Evolutionary conservation across 2,329 filamentous ascomycete genomes (phyloP), one percentile per base, ranked within the genome.

Genomic region (Thielaviopsis cerberus): DNA sequence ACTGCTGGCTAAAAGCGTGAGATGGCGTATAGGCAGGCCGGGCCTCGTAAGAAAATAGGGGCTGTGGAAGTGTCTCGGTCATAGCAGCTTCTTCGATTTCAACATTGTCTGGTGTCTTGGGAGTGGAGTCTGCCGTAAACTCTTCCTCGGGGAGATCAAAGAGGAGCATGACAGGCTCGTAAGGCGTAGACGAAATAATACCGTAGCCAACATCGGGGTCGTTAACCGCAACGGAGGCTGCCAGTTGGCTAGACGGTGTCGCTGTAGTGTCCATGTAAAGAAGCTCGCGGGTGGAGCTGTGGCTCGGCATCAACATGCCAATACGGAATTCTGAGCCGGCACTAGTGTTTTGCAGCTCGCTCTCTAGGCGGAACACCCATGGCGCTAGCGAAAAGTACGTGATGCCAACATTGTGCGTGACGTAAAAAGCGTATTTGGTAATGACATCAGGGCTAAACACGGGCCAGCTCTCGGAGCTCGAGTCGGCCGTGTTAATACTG

Each of bases 131-230:
- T 22, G n/a, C 23, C 1, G 58, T 27, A n/a, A 72, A 69, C 34
- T 77, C 75, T 13, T 74, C 69, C 34, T 81, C 79, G 1, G 80
- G 79, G 0, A 73, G 69, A 22, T 83, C 81, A 61, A 84, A 82
- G 1, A 73, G 73, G n/a, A 84, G 63, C 17, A 76, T 74, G 8
- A 83, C 69, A 1, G 81, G 77, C 37, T 80, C 77, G 61, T 77
- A 75, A 10, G 76, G 73, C 1, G 78, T 82, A 7, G 78, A 72
- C 7, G 80, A 82, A 24, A 84, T 70, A 11, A 83, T 67, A 55
- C 83, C 79, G 63, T 83, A 82, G 57, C 81, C 81, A 24, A 84
- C 71, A 64, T 83, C 81, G 2, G 80, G 78, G 62, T 83, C 80
- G 23, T 73, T 72, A 57, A 83, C 73, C 7, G 76, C 72, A 48